Evolutionary conservation across 495 filamentous ascomycete genomes (phyloP), one percentile per base, ranked within the genome.

Genomic region (Cercophora newfieldiana): DNA sequence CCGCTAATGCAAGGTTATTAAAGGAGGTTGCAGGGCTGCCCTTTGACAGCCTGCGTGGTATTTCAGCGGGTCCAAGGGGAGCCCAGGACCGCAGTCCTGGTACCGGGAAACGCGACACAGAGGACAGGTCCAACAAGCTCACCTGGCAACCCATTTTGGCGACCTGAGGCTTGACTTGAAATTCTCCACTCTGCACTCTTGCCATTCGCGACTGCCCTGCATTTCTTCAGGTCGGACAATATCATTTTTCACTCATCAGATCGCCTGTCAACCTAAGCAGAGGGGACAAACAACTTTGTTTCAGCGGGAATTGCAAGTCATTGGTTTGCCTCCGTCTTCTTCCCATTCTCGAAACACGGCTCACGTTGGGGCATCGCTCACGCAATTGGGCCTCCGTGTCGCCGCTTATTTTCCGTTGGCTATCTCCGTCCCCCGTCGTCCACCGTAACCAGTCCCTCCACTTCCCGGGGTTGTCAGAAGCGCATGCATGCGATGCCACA

Each of bases 1-100:
- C 26, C 68, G 66, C 78, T 80, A 80, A 80, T 80, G 78, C 78
- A 79, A 73, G 77, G 67, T 79, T 44, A 44, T 44, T 77, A 72
- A 75, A 76, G 69, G 72, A 74, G 72, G 72, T 72, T 53, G 59
- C 66, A 72, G 62, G 56, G 28, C 47, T 61, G 16, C 29, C 65
- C 30, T 55, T 72, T 68, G 37, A 44, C 37, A 44, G 37, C 37
- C 18, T 44, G 37, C 37, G 37, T 44, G 37, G 37, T 44, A 44
- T 44, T 44, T 44, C 37, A 44, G 37, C 10, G 37, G 37, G 37
- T 44, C 37, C 37, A 44, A 6, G 2, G 12, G 37, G 18, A 16
- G 37, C 37, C 37, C 37, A 44, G 37, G 37, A 44, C 37, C 37
- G 18, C 10, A 44, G 37, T 44, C 37, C 37, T 44, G 37, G 37